Base-by-base conservation (phyloP, 345 rosid genomes). In the Trapa incisa region DNA sequence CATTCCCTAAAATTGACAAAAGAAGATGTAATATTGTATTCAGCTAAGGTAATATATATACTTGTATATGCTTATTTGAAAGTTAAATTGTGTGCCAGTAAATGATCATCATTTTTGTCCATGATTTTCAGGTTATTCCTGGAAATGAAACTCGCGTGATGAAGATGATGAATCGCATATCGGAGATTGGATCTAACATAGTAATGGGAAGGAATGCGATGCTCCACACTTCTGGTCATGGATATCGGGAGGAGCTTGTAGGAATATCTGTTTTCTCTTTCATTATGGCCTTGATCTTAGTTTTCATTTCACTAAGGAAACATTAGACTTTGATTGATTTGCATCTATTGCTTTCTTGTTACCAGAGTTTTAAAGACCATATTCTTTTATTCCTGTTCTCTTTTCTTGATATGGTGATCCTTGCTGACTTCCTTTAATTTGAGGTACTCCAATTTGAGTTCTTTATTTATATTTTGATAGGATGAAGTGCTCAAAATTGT, bases 141-240 rank as follows among this genome's bases (percentile, higher is more conserved):
- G 99, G 99, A 68, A 94, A 94, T 66, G 99, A 94, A 79, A 81
- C 99, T 70, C 81, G 96, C 62, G 99, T 94, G 47, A 94, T 90
- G 97, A 86, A 91, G 74, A 94, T 94, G 99, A 78, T 94, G 81
- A 94, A 94, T 64, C 96, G 99, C 69, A 77, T 94, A 80, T 70
- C 99, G 54, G 99, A 91, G 60, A 87, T 94, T 65, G 99, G 99
- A 36, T 90, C 99, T 74, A 78, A 78, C 62, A 82, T 94, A 65
- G 83, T 94, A 66, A 94, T 87, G 95, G 99, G 99, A 65, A 87
- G 72, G 78, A 86, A 87, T 72, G 92, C 86, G 65, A 75, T 84
- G 80, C 83, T 94, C 73, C 99, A 94, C 77, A 88, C 97, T 72
- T 91, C 99, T 74, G 99, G 99, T 43, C 99, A 94, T 75, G 99